These are phyloP conservation scores for Cyberlindnera veronae DNA, from an alignment of 805 yeast genomes.

Conservation along the genomic window DNA sequence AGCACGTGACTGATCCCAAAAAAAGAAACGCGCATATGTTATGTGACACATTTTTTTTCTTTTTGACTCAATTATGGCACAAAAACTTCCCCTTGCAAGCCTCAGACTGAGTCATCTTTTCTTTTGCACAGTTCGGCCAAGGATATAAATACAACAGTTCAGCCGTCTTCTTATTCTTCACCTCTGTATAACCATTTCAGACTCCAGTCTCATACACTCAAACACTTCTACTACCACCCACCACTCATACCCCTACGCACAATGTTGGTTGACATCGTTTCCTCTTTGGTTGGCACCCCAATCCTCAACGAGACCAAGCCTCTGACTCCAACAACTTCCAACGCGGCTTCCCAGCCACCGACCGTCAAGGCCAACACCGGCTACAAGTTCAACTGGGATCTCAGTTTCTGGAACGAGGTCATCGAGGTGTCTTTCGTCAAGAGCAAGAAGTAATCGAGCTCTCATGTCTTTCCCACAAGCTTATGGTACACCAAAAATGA, in stretches of 20 bases:
- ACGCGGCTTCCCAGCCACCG: not conserved
- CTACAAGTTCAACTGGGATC: conserved; percentile 6
- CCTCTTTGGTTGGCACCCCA: conserved; percentile 13
- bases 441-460: conserved; percentile 2
- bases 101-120: no score
- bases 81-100: no score
- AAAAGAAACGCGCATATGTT: no score
- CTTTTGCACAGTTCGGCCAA: not conserved
- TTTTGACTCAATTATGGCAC: no score
- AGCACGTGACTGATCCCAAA: no score
- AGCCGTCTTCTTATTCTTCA: not conserved
- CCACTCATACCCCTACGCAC: not conserved
- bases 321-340: not conserved
- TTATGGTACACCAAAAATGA: no score
- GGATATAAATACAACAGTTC: not conserved
- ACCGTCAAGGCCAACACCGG: conserved; percentile 2
- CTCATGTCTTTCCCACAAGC: not conserved
- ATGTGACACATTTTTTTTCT: no score
- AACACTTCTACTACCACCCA: not conserved
- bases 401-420: conserved; percentile 3
- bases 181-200: not conserved
- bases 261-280: conserved; percentile 13
- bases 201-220: not conserved
- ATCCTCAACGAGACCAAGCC: conserved; percentile 15
- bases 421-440: not conserved